phyloP scores from a whole-genome alignment of 805 yeast genomes.

The Sugiyamaella boreocaroliniensis region DNA sequence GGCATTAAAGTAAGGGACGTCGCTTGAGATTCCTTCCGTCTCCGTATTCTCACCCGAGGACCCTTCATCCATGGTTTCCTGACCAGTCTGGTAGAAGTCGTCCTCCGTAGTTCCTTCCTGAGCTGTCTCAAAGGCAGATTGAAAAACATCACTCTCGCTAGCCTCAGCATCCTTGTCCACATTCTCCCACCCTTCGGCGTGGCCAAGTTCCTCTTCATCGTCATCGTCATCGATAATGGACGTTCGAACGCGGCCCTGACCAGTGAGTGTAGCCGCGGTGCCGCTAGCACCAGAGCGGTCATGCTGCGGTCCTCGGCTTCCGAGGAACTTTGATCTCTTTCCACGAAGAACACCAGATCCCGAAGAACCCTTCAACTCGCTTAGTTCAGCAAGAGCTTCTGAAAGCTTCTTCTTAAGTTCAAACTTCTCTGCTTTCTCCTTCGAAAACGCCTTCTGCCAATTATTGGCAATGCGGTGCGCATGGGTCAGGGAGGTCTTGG shows the following conservation, averaged over 20 bases:
- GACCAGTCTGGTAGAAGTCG: conserved; percentile 25
- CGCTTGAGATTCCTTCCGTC: conserved; percentile 19
- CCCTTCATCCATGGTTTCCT: conserved; percentile 22
- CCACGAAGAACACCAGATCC: background rate
- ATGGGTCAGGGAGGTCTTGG: conserved; percentile 55
- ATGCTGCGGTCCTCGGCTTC: background rate
- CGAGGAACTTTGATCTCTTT: conserved; percentile 12
- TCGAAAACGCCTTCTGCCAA: conserved; percentile 45
- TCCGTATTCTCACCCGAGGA: conserved; percentile 27
- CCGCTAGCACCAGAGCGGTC: conserved; percentile 1
- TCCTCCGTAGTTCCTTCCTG: conserved; percentile 27
- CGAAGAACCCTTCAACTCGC: conserved; percentile 17
- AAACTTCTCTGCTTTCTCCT: conserved; percentile 38
- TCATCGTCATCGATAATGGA: conserved; percentile 10
- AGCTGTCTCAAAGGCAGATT: conserved; percentile 25
- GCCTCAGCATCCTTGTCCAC: background rate
- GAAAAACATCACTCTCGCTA: conserved; percentile 19
- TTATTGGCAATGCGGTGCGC: conserved; percentile 59
- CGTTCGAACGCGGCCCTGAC: conserved; percentile 7
- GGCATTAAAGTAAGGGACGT: conserved; percentile 11
- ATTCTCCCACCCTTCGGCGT: conserved; percentile 18
- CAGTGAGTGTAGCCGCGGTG: conserved; percentile 1
- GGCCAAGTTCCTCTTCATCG: conserved; percentile 3
- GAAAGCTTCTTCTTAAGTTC: conserved; percentile 21
- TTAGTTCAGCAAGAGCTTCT: conserved; percentile 20